Conservation (phyloP, 495 filamentous ascomycete species). For the Hypomontagnella submonticulosa region DNA sequence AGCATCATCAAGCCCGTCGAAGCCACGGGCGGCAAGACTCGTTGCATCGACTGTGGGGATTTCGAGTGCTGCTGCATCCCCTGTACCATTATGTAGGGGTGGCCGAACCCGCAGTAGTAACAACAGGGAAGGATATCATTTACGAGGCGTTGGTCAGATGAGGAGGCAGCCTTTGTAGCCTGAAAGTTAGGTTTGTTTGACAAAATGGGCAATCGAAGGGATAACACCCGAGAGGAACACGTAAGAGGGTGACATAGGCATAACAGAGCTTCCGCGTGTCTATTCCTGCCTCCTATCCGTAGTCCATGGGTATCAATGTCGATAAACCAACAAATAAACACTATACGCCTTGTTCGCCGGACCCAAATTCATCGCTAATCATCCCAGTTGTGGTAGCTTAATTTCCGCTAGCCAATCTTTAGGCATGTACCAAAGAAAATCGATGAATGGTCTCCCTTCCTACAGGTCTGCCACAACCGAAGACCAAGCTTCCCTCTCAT, state of each 20-base stretch:
- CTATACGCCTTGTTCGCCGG: neutral
- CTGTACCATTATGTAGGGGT: slow-evolving; percentile 55
- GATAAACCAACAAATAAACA: neutral
- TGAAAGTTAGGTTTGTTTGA: slow-evolving; percentile 9
- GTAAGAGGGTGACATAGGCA: neutral
- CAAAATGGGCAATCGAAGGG: neutral
- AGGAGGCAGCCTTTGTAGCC: slow-evolving; percentile 15
- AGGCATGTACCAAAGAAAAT: neutral
- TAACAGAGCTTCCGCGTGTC: neutral
- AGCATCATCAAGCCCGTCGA: slow-evolving; percentile 56
- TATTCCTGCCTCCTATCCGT: neutral
- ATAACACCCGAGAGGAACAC: neutral
- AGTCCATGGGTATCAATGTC: slow-evolving; percentile 25
- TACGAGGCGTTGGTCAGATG: slow-evolving; percentile 4
- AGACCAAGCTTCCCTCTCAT: slow-evolving; percentile 23
- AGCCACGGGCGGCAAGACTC: slow-evolving; percentile 53
- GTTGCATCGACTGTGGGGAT: slow-evolving; percentile 58
- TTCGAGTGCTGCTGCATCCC: slow-evolving; percentile 62
- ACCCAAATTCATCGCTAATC: too few relatives aligned
- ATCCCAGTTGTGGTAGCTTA: too few relatives aligned
- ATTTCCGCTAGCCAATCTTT: too few relatives aligned
- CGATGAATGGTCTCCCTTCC: neutral
- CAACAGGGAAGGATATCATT: slow-evolving; percentile 2
- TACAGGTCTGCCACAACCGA: slow-evolving; percentile 16
- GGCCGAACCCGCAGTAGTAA: neutral